phyloP scores from a whole-genome alignment of 495 filamentous ascomycete species.

The Penicillium chermesinum region DNA sequence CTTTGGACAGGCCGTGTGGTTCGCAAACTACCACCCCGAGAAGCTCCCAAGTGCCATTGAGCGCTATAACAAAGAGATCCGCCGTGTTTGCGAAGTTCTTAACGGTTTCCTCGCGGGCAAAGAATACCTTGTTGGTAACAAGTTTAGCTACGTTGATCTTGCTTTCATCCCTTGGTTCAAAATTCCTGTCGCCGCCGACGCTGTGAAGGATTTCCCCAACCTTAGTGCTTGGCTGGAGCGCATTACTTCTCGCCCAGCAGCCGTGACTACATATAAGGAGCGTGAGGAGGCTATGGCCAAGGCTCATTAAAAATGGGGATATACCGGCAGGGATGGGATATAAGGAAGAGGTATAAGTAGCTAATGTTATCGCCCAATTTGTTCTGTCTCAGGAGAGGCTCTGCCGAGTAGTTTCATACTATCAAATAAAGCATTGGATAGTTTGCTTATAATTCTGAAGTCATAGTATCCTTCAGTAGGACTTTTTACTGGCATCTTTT shows the following conservation, averaged over 20 bases:
- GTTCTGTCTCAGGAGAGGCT: no score
- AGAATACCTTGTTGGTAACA: conserved; percentile 56
- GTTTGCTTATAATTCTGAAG: no score
- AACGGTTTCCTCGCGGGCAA: conserved; percentile 46
- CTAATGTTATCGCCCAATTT: background rate
- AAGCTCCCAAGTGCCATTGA: conserved; percentile 52
- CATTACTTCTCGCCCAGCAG: conserved; percentile 32
- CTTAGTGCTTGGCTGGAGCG: conserved; percentile 40
- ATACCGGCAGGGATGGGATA: no score
- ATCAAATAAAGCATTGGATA: no score
- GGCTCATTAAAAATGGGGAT: background rate
- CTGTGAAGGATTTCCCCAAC: conserved; percentile 37
- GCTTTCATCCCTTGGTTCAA: conserved; percentile 53
- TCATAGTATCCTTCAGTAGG: no score
- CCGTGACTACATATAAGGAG: conserved; percentile 37
- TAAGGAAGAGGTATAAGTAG: background rate
- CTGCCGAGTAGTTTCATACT: no score
- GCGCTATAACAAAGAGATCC: conserved; percentile 56
- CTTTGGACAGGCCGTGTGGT: conserved; percentile 56
- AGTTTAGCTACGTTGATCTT: conserved; percentile 54
- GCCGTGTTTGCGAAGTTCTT: conserved; percentile 55
- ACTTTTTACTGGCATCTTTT: no score
- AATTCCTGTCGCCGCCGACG: conserved; percentile 21
- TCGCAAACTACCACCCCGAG: conserved; percentile 51
- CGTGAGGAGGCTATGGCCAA: conserved; percentile 15